Evolutionary conservation across 2,329 filamentous ascomycete species (phyloP), one percentile per base, ranked within the genome.

Genomic region (Diaporthe ampelina): DNA sequence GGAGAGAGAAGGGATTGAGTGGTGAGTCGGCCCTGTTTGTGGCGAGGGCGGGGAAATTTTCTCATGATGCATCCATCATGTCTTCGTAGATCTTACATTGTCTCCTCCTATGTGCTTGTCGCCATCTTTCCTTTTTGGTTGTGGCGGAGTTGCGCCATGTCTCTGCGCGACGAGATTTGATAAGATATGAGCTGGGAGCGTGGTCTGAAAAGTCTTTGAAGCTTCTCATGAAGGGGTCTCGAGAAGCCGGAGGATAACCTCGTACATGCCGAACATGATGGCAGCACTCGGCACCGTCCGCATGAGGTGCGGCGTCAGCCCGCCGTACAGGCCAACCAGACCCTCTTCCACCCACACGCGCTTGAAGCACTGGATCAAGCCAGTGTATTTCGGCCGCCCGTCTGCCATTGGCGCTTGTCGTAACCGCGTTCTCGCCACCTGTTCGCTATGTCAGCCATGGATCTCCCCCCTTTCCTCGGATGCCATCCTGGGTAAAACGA

Each of bases 241-340:
- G 74, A 88, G 86, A 8, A 89, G 78, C 8, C 85, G 85, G 40
- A 91, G 82, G 57, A 91, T 90, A 72, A 85, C 88, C 80, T 91
- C 89, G 80, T 91, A 98, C 87, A 97, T 97, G 83, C 95, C 95
- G 83, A 98, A 98, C 94, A 97, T 98, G 82, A 98, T 97, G 78
- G 94, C 95, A 10, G 96, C 95, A 78, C 94, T 97, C 1, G 96
- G 96, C 8, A 98, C 95, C 9, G 95, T 95, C 76, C 95, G 90
- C 84, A 98, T 90, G 79, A 98, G 91, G 82, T 98, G 96, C 61
- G 96, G 95, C 19, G 95, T 97, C 80, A 98, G 87, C 24, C 95
- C 95, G 73, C 96, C 95, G 81, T 98, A 98, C 76, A 98, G 87
- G 43, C 93, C 94, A 61, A 92, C 90, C 83, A 98, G 88, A 63